Base-by-base conservation (phyloP, 768 basidiomycete genomes). In the Gautieria morchelliformis region DNA sequence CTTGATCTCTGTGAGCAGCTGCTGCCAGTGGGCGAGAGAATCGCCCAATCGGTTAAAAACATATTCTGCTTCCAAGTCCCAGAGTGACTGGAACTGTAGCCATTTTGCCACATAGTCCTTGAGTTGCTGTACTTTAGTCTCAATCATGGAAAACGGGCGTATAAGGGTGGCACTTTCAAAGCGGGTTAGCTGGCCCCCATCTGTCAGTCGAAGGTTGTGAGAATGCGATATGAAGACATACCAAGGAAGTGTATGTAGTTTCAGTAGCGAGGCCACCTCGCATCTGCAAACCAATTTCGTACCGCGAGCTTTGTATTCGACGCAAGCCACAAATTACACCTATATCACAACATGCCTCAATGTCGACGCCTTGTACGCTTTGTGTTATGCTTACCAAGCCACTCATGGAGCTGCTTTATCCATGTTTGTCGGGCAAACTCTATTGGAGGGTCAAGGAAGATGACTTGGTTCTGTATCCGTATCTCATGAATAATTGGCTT, bases 41-140 rank as follows among this genome's bases (percentile, higher is more conserved):
- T 99, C 95, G 9, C 96, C 96, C 7, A 99, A 85, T 0, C 90
- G 87, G 64, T 85, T 85, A 78, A 96, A 98, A 37, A 99, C 94
- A 66, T 89, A 88, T 78, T 98, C 95, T 30, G 94, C 82, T 71
- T 98, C 93, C 42, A 98, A 83, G 68, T 99, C 96, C 96, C 95
- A 98, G 0, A 98, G 77, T 0, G 95, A 95, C 71, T 98, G 96
- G 80, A 99, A 98, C 66, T 95, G 94, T 0, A 98, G 81, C 96
- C 96, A 99, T 73, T 96, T 96, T 59, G 79, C 89, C 51, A 97
- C 93, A 70, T 99, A 99, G 47, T 87, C 85, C 63, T 80, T 85
- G 54, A 99, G 78, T 60, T 90, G 83, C 58, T 87, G 85, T 15
- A 93, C 84, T 71, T 96, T 96, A 63, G 71, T 74, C 70, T 97